These are phyloP conservation scores for Jatropha curcas DNA, from an alignment of 345 rosid species.

Conservation along the genomic window DNA sequence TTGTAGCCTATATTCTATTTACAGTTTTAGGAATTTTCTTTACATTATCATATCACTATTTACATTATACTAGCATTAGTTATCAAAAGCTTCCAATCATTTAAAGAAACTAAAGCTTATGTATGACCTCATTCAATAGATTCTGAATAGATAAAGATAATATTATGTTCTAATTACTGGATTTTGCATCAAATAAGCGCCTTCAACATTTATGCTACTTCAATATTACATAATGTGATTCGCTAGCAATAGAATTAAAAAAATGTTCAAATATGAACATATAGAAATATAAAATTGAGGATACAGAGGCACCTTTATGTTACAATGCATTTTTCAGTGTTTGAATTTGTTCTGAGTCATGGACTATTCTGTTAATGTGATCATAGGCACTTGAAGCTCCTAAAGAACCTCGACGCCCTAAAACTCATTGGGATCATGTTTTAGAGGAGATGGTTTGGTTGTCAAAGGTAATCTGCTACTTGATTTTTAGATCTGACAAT, in stretches of 20 bases:
- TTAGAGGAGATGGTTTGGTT: constrained; percentile 98
- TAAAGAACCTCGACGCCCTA: constrained; percentile 87
- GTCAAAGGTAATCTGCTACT: constrained; percentile 66
- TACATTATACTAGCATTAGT: neutral
- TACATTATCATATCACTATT: neutral
- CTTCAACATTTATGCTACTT: neutral
- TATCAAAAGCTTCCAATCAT: neutral
- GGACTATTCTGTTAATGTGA: constrained; percentile 17
- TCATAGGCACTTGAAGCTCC: constrained; percentile 91
- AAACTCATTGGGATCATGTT: constrained; percentile 99
- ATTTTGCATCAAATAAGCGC: neutral
- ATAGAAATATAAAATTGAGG: neutral
- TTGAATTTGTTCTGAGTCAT: neutral
- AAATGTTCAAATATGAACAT: neutral
- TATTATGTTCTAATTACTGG: neutral
- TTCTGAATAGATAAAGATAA: neutral
- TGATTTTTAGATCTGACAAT: constrained; percentile 2
- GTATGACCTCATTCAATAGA: neutral
- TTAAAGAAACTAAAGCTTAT: neutral
- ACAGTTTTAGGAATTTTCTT: neutral
- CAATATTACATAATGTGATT: no score
- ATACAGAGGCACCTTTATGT: neutral
- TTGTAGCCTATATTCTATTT: neutral
- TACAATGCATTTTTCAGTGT: neutral
- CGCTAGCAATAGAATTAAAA: neutral